phyloP scores from a whole-genome alignment of 768 basidiomycete species.

The Lanmaoa pseudosensibilis region DNA sequence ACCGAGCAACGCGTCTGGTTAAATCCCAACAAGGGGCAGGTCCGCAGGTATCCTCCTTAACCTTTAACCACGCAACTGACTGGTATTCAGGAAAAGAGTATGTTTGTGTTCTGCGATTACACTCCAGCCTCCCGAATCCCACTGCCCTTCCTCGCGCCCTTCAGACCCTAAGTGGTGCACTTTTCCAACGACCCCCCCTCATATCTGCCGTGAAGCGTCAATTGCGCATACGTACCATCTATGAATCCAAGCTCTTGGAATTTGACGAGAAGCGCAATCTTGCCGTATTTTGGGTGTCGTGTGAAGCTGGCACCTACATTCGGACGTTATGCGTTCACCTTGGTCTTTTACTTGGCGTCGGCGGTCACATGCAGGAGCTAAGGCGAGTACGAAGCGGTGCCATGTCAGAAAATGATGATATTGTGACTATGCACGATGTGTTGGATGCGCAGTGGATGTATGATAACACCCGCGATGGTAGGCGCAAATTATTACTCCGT shows the following conservation, averaged over 20 bases:
- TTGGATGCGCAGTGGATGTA: slow-evolving; percentile 98
- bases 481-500: slow-evolving; percentile 19
- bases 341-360: slow-evolving; percentile 90
- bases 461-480: slow-evolving; percentile 96
- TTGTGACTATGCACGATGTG: slow-evolving; percentile 99
- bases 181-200: slow-evolving; percentile 98
- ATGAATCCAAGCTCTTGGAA: slow-evolving; percentile 93
- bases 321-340: slow-evolving; percentile 97
- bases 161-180: slow-evolving; percentile 94
- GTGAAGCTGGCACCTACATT: slow-evolving; percentile 96
- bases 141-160: slow-evolving; percentile 88
- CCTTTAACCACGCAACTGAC: slow-evolving; percentile 1
- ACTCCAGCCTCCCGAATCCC: slow-evolving; percentile 77
- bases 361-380: slow-evolving; percentile 99
- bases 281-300: slow-evolving; percentile 97
- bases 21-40: slow-evolving; percentile 99
- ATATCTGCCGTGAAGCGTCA: slow-evolving; percentile 99
- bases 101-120: slow-evolving; percentile 92
- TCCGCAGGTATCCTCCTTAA: slow-evolving; percentile 34
- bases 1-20: slow-evolving; percentile 94
- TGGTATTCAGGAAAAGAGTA: slow-evolving; percentile 84
- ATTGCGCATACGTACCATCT: slow-evolving; percentile 94
- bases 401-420: slow-evolving; percentile 96
- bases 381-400: slow-evolving; percentile 93
- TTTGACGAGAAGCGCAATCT: slow-evolving; percentile 97